phyloP scores from a whole-genome alignment of 768 basidiomycete species.

The Zangia roseola region DNA sequence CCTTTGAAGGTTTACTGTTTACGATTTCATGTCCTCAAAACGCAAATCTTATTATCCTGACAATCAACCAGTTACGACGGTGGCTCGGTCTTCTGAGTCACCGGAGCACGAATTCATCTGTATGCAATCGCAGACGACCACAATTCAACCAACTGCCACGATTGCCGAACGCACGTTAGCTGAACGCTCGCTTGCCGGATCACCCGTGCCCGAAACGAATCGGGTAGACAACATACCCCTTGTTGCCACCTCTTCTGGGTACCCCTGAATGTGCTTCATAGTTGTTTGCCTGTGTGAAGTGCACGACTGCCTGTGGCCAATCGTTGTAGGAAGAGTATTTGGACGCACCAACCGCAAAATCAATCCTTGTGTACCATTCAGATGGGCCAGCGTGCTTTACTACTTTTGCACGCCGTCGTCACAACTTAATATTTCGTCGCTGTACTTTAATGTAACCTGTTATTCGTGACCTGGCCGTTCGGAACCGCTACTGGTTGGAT shows the following conservation, averaged over 20 bases:
- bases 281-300: background rate
- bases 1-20: conserved; percentile 75
- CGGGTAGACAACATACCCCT: conserved; percentile 45
- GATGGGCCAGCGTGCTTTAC: background rate
- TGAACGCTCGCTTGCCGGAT: conserved; percentile 43
- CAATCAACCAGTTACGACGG: conserved; percentile 56
- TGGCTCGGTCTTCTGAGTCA: conserved; percentile 29
- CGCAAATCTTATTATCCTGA: conserved; percentile 88
- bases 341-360: conserved; percentile 2
- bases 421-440: background rate
- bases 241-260: conserved; percentile 22
- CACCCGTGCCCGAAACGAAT: conserved; percentile 33
- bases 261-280: conserved; percentile 4
- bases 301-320: background rate
- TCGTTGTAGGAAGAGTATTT: background rate
- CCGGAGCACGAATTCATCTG: conserved; percentile 25
- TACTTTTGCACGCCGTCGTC: background rate
- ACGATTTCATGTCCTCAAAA: conserved; percentile 74
- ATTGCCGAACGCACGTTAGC: conserved; percentile 39
- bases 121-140: conserved; percentile 39
- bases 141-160: conserved; percentile 43
- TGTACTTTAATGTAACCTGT: conserved; percentile 16
- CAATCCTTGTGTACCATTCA: conserved; percentile 10
- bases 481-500: too few relatives aligned
- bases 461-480: background rate